Evolutionary conservation across 2,329 filamentous ascomycete species (phyloP), one percentile per base, ranked within the genome.

Genomic region (Tolypocladium paradoxum): DNA sequence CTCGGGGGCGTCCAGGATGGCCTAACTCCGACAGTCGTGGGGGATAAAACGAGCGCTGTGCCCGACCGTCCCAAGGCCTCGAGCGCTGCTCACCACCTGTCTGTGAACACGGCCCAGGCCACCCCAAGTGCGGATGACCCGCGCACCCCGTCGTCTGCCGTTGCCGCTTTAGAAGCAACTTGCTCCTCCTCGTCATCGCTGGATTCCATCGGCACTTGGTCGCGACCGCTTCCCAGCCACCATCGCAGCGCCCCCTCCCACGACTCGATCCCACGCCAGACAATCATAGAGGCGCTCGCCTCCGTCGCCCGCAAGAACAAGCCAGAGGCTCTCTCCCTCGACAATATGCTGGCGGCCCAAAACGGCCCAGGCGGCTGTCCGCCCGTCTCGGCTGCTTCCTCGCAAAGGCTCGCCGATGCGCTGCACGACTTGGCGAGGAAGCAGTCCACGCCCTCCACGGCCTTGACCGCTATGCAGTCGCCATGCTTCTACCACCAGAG

Each of bases 401-500:
- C 83, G 2, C 81, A 85, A 62, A 82, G 81, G 55, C 77, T 91
- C 11, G 84, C 83, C 56, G 76, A 82, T 57, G 76, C 78, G 9
- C 74, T 83, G 54, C 76, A 77, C 60, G 78, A 77, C 60, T 70
- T 83, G 48, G 76, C 76, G 55, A 68, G 66, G 58, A 64, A 65
- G 63, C 68, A 64, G 65, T 68, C 64, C 35, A 64, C 65, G 9
- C 62, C 69, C 47, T 59, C 62, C 20, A 60, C 63, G 53, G 60
- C 79, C 18, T 77, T 91, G 60, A 79, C 85, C 12, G 78, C 62
- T 12, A 74, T 97, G 51, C 86, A 92, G 62, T 96, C 91, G 46
- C 93, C 93, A 16, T 99, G 93, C 74, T 99, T 95, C 73, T 97
- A 96, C 73, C 93, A 99, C 72, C 88, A 95, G 71, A 84, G 92